A percentile compares a stretch with the other conserved stretches of the same genome.
Evolutionary conservation across 2,329 filamentous ascomycete genomes (phyloP).

Genomic region (Fusarium xyrophilum): DNA sequence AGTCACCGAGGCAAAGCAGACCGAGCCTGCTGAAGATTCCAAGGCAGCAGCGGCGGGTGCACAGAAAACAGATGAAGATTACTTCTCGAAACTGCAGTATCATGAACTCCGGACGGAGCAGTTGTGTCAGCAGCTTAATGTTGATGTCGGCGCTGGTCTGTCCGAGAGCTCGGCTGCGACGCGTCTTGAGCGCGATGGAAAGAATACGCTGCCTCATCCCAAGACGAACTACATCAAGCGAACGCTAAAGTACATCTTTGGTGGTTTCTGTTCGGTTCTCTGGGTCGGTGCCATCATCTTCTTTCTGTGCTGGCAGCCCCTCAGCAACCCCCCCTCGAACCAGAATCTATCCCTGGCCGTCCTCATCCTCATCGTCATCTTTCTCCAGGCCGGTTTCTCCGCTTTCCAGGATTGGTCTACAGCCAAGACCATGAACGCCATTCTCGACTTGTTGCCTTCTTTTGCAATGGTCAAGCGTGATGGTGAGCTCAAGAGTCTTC

Average conservation of each 20-base stretch:
- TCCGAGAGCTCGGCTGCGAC: constrained; percentile 44
- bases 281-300: constrained; percentile 57
- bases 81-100: constrained; percentile 51
- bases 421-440: constrained; percentile 55
- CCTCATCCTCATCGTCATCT: constrained; percentile 55
- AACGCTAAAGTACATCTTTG: constrained; percentile 53
- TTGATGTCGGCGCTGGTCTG: constrained; percentile 46
- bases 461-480: constrained; percentile 54
- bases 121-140: constrained; percentile 51
- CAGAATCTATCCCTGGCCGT: constrained; percentile 56
- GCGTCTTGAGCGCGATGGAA: constrained; percentile 50
- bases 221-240: constrained; percentile 54
- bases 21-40: constrained; percentile 27
- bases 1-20: constrained; percentile 47
- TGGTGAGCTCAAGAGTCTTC: constrained; percentile 50
- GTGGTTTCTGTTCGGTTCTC: constrained; percentile 56
- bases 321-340: constrained; percentile 52
- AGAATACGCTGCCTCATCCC: constrained; percentile 50
- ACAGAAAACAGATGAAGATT: constrained; percentile 50
- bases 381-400: constrained; percentile 55
- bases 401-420: constrained; percentile 59
- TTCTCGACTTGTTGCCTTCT: constrained; percentile 53
- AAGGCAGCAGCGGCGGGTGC: constrained; percentile 37
- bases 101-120: constrained; percentile 47
- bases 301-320: constrained; percentile 57